phyloP scores from a whole-genome alignment of 805 yeast genomes.

The Candida tibetensis region DNA sequence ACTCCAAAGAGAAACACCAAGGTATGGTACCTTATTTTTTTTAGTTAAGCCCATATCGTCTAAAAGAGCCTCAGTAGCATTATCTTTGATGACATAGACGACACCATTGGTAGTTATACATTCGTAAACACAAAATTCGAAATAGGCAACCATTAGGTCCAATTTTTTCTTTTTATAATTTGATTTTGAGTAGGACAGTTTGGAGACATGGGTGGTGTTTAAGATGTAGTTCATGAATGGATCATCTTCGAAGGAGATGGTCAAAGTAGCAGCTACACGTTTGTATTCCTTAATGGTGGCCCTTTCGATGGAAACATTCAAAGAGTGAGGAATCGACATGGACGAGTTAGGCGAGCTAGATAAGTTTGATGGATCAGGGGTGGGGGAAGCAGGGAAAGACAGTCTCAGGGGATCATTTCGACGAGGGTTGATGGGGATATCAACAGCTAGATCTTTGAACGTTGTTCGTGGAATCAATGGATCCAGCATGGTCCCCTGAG shows the following conservation, averaged over 20 bases:
- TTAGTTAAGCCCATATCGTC: slow-evolving; percentile 23
- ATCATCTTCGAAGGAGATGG: slow-evolving; percentile 53
- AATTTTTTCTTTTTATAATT: slow-evolving; percentile 32
- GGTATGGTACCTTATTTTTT: slow-evolving; percentile 39
- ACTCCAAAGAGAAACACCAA: slow-evolving; percentile 54
- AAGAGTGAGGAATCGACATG: slow-evolving; percentile 12
- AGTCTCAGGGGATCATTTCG: slow-evolving; percentile 21
- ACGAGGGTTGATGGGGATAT: neutral
- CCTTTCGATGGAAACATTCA: slow-evolving; percentile 13
- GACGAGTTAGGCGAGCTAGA: slow-evolving; percentile 3
- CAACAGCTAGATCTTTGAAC: neutral
- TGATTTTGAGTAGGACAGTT: slow-evolving; percentile 29
- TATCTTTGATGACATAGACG: slow-evolving; percentile 49
- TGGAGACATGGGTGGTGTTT: slow-evolving; percentile 28
- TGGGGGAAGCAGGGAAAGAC: slow-evolving; percentile 4
- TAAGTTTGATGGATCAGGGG: slow-evolving; percentile 1
- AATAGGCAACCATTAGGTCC: slow-evolving; percentile 47
- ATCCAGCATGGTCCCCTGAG: slow-evolving; percentile 19
- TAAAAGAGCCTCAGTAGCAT: slow-evolving; percentile 38
- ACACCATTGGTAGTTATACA: slow-evolving; percentile 49
- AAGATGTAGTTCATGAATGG: slow-evolving; percentile 50
- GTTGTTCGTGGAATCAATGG: neutral
- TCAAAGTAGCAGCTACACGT: slow-evolving; percentile 53
- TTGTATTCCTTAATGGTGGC: slow-evolving; percentile 46
- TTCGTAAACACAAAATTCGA: slow-evolving; percentile 53